Base-by-base conservation (phyloP, 177 flowering plant species). In the Telopea speciosissima region DNA sequence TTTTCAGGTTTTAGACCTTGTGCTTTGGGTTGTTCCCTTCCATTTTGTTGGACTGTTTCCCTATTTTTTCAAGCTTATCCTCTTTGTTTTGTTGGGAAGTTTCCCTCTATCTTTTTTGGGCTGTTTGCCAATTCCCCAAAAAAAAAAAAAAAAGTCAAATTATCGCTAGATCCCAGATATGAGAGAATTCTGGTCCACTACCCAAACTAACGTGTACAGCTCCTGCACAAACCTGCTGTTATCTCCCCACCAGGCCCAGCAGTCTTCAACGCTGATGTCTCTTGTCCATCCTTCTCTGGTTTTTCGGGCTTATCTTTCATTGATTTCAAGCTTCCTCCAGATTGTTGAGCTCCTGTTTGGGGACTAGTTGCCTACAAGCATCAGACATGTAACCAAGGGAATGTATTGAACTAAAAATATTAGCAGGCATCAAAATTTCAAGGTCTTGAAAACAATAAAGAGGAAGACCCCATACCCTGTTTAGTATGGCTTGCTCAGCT, bases 171-270 rank as follows among this genome's bases (percentile, higher is more conserved):
- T 36, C 40, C 40, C 40, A 36, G 40, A 8, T 36, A 36, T 36
- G 40, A 36, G 9, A 36, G 40, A 8, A 36, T 36, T 6, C 40
- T 36, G 40, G 9, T 36, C 40, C 40, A 36, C 40, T 36, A 36
- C 40, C 40, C 40, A 58, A 58, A 17, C 9, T 58, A 58, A 5
- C n/a, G 8, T 58, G 23, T 28, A 42, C 17, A 62, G 13, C 11
- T 24, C 5, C 28, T 49, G 26, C 24, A 79, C 78, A 68, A 65
- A 93, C 98, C 98, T 83, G 98, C 98, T 24, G 91, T 88, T 76
- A 91, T 86, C 78, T 93, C 98, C 36, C 94, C 96, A 68, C 78
- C 92, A 62, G 97, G 85, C 21, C 96, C 97, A 26, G 95, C 95
- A 75, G 84, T 85, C 75, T 91, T 92, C 76, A 91, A 72, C 24